These are phyloP conservation scores for Beta macrorhiza DNA, from an alignment of 179 eudicot species.

Conservation along the genomic window DNA sequence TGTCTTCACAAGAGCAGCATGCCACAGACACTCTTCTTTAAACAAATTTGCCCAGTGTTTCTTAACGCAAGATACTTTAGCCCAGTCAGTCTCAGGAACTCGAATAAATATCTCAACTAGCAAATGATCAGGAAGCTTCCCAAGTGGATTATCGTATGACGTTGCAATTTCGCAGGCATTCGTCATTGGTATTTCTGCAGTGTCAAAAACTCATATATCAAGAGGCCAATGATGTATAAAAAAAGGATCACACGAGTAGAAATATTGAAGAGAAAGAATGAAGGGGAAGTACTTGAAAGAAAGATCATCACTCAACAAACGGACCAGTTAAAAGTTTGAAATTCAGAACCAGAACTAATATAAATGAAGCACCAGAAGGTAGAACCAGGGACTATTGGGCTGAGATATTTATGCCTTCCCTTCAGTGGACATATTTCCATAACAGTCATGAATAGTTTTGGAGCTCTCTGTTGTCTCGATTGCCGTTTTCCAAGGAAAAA, in stretches of 20 bases:
- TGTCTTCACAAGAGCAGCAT: conserved; percentile 57
- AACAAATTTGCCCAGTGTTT: conserved; percentile 71
- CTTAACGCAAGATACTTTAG: conserved; percentile 53
- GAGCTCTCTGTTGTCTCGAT: no score
- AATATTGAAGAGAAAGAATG: conserved; percentile 5
- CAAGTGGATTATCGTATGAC: conserved; percentile 39
- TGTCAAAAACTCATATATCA: not conserved
- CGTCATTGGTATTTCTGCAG: conserved; percentile 36
- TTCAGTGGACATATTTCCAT: not conserved
- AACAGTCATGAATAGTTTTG: not conserved
- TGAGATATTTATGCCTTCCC: not conserved
- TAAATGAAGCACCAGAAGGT: not conserved
- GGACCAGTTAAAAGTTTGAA: not conserved
- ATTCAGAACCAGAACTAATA: not conserved
- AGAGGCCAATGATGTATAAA: not conserved
- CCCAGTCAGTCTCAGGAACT: conserved; percentile 65
- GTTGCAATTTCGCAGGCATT: conserved; percentile 30
- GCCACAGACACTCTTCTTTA: conserved; percentile 61
- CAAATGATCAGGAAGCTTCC: conserved; percentile 75
- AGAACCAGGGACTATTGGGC: not conserved
- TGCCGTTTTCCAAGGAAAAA: not conserved
- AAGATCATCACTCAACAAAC: not conserved
- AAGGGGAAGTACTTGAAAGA: not conserved
- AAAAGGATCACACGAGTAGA: not conserved
- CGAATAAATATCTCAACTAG: conserved; percentile 70